Evolutionary conservation across 192 early-diverging fungal species (phyloP).

Genomic region (Podila minutissima): DNA sequence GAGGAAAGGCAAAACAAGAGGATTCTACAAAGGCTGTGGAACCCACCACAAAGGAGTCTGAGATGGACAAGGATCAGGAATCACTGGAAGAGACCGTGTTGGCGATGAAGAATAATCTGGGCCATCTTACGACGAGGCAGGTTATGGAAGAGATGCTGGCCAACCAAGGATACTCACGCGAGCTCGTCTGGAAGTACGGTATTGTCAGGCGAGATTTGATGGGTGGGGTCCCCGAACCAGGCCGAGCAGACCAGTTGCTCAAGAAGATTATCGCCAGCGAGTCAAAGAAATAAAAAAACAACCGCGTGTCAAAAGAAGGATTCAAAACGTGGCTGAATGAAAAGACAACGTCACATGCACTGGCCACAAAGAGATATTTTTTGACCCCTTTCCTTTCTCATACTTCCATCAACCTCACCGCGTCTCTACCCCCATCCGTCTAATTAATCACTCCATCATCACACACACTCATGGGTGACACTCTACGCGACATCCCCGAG

Average conservation of each 20-base stretch:
- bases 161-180: conserved; percentile 14
- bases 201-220: conserved; percentile 25
- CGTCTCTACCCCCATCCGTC: not conserved
- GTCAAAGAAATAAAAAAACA: not conserved
- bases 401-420: not conserved
- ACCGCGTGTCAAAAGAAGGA: not conserved
- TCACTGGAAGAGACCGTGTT: conserved; percentile 7
- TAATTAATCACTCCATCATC: not conserved
- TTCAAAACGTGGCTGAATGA: not conserved
- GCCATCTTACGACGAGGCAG: conserved; percentile 19
- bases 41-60: not conserved
- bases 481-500: conserved; percentile 90
- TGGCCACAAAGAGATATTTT: not conserved
- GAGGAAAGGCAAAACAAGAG: not conserved
- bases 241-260: conserved; percentile 8
- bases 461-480: conserved; percentile 54
- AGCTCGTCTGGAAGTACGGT: conserved; percentile 48
- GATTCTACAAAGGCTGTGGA: not conserved
- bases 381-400: not conserved
- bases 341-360: too few species aligned
- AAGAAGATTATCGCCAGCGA: conserved; percentile 31
- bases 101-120: conserved; percentile 14
- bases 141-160: conserved; percentile 46
- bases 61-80: not conserved
- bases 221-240: conserved; percentile 20